Evolutionary conservation across 2,329 filamentous ascomycete genomes (phyloP).

Genomic region (Aspergillus sclerotialis): DNA sequence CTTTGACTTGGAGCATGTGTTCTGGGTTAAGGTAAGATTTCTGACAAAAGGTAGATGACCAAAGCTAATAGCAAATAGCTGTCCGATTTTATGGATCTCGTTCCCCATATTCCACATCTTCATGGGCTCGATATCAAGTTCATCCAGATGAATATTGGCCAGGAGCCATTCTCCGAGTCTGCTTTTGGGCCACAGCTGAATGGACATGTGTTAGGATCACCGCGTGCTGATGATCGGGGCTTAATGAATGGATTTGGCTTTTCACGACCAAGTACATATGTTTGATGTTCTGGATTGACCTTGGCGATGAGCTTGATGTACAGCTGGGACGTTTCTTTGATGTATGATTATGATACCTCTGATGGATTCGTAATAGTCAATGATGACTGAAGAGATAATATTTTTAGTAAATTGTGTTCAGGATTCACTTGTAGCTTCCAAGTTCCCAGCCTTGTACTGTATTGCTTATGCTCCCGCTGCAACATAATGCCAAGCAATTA

Average conservation of each 20-base stretch:
- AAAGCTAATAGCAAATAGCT: too few relatives aligned
- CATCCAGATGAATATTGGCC: slow-evolving; percentile 35
- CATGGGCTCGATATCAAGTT: slow-evolving; percentile 34
- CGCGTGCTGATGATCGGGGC: slow-evolving; percentile 17
- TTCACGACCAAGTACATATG: slow-evolving; percentile 33
- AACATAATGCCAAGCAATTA: slow-evolving; percentile 3
- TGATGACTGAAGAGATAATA: slow-evolving; percentile 2
- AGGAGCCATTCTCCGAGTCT: slow-evolving; percentile 21
- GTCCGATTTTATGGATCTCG: slow-evolving; percentile 44
- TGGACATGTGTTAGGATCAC: slow-evolving; percentile 19
- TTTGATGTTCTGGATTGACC: slow-evolving; percentile 23
- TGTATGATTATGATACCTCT: slow-evolving; percentile 40
- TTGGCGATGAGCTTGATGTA: slow-evolving; percentile 16
- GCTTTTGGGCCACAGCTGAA: slow-evolving; percentile 22
- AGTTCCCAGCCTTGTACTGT: background rate
- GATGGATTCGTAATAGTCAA: slow-evolving; percentile 21
- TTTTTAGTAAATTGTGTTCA: slow-evolving; percentile 1
- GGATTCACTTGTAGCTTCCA: background rate
- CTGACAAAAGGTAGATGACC: too few relatives aligned
- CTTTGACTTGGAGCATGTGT: slow-evolving; percentile 43
- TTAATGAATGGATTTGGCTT: slow-evolving; percentile 30
- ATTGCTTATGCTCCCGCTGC: too few relatives aligned
- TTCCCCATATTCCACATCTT: slow-evolving; percentile 43
- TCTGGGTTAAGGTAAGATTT: slow-evolving; percentile 43
- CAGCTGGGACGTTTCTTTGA: slow-evolving; percentile 25